A percentile compares a stretch with the other conserved stretches of the same genome.
phyloP scores from a whole-genome alignment of 2,329 filamentous ascomycete species.

The Aspergillus jensenii region DNA sequence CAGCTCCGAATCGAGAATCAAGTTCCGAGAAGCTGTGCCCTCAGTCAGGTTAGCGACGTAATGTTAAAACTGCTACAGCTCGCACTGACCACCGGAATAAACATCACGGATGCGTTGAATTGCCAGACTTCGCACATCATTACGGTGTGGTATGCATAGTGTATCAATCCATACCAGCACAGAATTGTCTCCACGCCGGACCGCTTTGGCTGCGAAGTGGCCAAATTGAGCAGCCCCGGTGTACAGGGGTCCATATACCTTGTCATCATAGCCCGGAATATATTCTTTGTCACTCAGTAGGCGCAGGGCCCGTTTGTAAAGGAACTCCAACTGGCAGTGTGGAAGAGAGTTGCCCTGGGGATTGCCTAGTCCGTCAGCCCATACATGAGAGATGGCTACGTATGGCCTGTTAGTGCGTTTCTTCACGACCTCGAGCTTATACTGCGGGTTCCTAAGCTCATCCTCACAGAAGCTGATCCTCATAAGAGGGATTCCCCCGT shows the following conservation, averaged over 20 bases:
- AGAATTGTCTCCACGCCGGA: background rate
- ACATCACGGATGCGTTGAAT: slow-evolving; percentile 2
- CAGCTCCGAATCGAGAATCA: background rate
- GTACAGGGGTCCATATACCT: background rate
- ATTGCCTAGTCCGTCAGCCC: background rate
- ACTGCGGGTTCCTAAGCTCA: background rate
- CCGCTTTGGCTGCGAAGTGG: background rate
- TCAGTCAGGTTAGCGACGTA: background rate
- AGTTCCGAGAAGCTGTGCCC: background rate
- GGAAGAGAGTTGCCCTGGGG: background rate
- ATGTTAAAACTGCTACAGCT: no score
- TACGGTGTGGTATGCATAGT: background rate
- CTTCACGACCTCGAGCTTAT: background rate
- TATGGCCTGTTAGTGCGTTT: background rate
- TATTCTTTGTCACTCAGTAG: background rate
- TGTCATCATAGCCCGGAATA: background rate
- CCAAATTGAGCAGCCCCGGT: background rate
- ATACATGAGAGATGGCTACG: background rate
- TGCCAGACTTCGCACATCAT: background rate
- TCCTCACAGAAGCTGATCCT: background rate
- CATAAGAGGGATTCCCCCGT: background rate
- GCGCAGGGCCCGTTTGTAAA: background rate
- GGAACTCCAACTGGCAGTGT: background rate
- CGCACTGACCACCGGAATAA: background rate
- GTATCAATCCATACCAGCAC: slow-evolving; percentile 1